A percentile compares a stretch with the other conserved stretches of the same genome.
Evolutionary conservation across 2,329 filamentous ascomycete species (phyloP).

Genomic region (Eutypa lata): DNA sequence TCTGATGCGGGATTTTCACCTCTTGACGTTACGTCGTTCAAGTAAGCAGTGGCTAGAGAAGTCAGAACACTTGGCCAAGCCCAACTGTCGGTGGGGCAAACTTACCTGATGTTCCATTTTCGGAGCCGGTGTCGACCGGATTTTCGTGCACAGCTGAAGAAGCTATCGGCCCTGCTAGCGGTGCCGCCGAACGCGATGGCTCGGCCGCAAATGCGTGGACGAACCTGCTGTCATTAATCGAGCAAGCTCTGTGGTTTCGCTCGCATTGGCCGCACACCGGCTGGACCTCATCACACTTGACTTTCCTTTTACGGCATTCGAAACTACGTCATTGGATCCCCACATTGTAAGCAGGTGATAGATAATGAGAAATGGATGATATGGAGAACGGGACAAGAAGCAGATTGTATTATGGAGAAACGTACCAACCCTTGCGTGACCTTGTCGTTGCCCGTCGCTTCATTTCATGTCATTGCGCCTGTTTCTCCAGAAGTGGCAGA

Average conservation of each 20-base stretch:
- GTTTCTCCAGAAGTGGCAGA: no score
- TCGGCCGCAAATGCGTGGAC: not conserved
- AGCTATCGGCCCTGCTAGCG: not conserved
- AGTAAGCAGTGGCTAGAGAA: not conserved
- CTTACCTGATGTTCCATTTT: not conserved
- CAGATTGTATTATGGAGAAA: not conserved
- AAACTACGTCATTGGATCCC: not conserved
- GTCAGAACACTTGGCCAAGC: not conserved
- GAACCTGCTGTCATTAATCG: not conserved
- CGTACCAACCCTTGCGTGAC: not conserved
- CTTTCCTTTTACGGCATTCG: not conserved
- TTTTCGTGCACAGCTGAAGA: not conserved
- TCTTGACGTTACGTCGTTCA: not conserved
- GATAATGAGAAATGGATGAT: no score
- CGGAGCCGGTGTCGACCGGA: not conserved
- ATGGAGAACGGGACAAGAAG: no score
- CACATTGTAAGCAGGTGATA: not conserved
- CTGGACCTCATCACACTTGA: not conserved
- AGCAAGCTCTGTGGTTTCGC: not conserved
- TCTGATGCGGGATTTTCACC: not conserved
- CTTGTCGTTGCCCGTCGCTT: not conserved
- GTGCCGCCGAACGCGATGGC: not conserved
- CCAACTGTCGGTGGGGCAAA: not conserved
- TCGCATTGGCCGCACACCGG: not conserved
- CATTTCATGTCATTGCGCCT: not conserved